Conservation (phyloP, 495 filamentous ascomycete genomes). For the Penicillium silybi region DNA sequence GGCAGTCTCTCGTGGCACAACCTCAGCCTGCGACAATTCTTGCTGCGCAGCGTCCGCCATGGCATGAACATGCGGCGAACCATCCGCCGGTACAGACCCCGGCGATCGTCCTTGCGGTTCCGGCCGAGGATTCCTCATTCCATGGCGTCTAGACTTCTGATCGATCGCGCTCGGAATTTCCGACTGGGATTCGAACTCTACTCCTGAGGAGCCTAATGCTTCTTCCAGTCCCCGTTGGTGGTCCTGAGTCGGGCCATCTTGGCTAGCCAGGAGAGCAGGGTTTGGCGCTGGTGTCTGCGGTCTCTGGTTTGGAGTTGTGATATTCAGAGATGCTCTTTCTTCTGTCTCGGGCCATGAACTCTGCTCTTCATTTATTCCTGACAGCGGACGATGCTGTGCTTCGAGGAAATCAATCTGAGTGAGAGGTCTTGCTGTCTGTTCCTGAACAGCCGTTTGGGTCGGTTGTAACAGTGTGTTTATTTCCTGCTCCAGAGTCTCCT, state of each 20-base stretch:
- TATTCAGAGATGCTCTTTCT: too few relatives aligned
- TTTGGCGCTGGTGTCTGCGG: too few relatives aligned
- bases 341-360: not conserved
- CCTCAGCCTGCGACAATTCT: too few relatives aligned
- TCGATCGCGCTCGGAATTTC: not conserved
- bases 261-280: too few relatives aligned
- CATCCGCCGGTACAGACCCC: not conserved
- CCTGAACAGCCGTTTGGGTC: not conserved
- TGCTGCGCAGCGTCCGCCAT: not conserved
- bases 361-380: not conserved
- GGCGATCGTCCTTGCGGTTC: not conserved
- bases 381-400: not conserved
- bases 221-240: not conserved
- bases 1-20: not conserved
- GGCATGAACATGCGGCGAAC: not conserved
- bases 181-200: not conserved
- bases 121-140: not conserved
- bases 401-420: constrained; percentile 8
- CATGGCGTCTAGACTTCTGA: not conserved
- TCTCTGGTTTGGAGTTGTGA: too few relatives aligned
- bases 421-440: constrained; percentile 1
- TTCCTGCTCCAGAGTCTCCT: constrained; percentile 7
- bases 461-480: constrained; percentile 4
- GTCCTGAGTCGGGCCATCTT: constrained; percentile 1
- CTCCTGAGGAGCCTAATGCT: too few relatives aligned